These are phyloP conservation scores for Houttuynia cordata DNA, from an alignment of 164 flowering plant genomes.

Conservation along the genomic window DNA sequence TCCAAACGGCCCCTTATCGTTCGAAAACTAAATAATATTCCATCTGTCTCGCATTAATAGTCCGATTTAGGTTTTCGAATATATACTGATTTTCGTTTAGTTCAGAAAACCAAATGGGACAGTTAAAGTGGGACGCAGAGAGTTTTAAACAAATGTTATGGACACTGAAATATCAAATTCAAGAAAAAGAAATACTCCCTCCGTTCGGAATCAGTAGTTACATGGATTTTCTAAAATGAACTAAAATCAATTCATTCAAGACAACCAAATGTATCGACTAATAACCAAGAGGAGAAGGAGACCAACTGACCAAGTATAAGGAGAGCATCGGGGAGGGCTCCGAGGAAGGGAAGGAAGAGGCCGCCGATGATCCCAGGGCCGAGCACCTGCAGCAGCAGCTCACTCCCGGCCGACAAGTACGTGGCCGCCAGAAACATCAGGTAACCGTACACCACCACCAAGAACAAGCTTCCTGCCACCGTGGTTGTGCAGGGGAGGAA, in stretches of 20 bases:
- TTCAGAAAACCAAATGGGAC: too few species aligned
- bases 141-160: too few species aligned
- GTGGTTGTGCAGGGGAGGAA: slow-evolving; percentile 59
- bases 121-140: too few species aligned
- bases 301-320: slow-evolving; percentile 74
- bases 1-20: too few species aligned
- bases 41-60: too few species aligned
- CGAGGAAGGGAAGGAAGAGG: slow-evolving; percentile 74
- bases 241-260: not conserved
- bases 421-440: slow-evolving; percentile 71
- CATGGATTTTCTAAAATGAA: too few species aligned
- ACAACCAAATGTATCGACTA: not conserved
- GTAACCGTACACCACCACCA: slow-evolving; percentile 46
- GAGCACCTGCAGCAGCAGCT: slow-evolving; percentile 64
- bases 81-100: too few species aligned
- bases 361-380: slow-evolving; percentile 95
- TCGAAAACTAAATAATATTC: too few species aligned
- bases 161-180: too few species aligned
- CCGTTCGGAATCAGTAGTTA: too few species aligned
- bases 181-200: too few species aligned
- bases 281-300: not conserved
- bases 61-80: too few species aligned
- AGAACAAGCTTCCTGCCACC: slow-evolving; percentile 38
- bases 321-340: slow-evolving; percentile 91
- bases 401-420: slow-evolving; percentile 70